A percentile compares a stretch with the other conserved stretches of the same genome.
Evolutionary conservation across 2,329 filamentous ascomycete species (phyloP).

Genomic region (Fusarium subglutinans): DNA sequence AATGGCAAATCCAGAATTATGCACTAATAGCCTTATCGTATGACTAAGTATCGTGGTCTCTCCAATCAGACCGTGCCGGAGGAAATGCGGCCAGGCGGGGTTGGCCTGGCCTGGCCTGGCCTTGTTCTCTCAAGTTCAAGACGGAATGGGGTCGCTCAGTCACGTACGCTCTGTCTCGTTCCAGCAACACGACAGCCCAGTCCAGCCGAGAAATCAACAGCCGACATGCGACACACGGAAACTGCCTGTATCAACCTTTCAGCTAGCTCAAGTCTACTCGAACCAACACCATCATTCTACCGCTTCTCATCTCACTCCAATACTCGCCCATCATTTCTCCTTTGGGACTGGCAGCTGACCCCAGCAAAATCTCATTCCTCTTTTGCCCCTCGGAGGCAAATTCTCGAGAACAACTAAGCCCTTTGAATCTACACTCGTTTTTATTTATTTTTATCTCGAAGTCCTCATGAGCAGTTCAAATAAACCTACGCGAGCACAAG

Average conservation of each 20-base stretch:
- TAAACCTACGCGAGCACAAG: not conserved
- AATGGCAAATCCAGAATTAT: not conserved
- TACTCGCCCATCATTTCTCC: not conserved
- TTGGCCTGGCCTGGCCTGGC: not conserved
- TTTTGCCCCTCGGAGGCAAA: not conserved
- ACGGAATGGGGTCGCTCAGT: not conserved
- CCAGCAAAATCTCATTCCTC: not conserved
- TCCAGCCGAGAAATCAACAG: not conserved
- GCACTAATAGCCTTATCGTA: not conserved
- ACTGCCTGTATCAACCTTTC: not conserved
- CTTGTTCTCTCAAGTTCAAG: not conserved
- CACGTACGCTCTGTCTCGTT: not conserved
- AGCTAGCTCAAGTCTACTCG: not conserved
- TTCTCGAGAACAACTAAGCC: not conserved
- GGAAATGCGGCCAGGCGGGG: not conserved
- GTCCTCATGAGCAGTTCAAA: slow-evolving; percentile 9
- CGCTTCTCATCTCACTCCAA: not conserved
- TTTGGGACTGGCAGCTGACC: not conserved
- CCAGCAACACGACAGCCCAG: not conserved
- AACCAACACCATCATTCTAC: not conserved
- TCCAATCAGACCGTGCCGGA: not conserved
- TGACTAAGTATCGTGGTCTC: not conserved
- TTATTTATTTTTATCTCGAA: not conserved
- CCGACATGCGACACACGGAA: not conserved
- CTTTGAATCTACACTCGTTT: not conserved